These are phyloP conservation scores for Massariosphaeria phaeospora DNA, from an alignment of 495 filamentous ascomycete species.

Conservation along the genomic window DNA sequence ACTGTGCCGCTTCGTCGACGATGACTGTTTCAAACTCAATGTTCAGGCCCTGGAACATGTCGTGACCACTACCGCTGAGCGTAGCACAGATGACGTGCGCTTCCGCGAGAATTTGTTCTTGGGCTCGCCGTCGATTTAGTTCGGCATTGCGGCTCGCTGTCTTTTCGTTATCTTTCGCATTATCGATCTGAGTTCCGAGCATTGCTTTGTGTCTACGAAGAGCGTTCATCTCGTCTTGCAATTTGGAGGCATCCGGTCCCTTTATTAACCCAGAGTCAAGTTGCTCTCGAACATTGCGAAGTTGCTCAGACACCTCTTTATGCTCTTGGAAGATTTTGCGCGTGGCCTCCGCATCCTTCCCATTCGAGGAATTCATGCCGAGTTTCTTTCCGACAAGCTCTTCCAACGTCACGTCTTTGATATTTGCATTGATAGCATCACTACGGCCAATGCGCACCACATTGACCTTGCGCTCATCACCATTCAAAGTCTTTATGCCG, in stretches of 20 bases:
- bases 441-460: constrained; percentile 87
- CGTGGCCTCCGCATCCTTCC: constrained; percentile 52
- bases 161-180: constrained; percentile 75
- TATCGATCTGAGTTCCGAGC: constrained; percentile 76
- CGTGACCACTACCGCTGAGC: constrained; percentile 90
- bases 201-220: constrained; percentile 68
- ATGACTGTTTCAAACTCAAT: constrained; percentile 98
- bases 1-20: constrained; percentile 97
- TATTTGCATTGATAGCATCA: constrained; percentile 86
- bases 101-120: constrained; percentile 83
- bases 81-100: constrained; percentile 94
- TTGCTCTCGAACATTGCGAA: constrained; percentile 60
- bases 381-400: constrained; percentile 77
- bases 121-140: constrained; percentile 72
- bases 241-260: constrained; percentile 56
- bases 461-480: constrained; percentile 64
- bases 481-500: constrained; percentile 74
- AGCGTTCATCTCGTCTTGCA: constrained; percentile 71
- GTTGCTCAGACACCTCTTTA: constrained; percentile 63
- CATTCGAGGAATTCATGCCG: constrained; percentile 44
- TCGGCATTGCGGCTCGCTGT: constrained; percentile 73
- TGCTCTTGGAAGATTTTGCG: constrained; percentile 80
- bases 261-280: constrained; percentile 66
- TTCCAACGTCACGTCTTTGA: constrained; percentile 88
- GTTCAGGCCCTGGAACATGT: constrained; percentile 91